Base-by-base conservation (phyloP, 2,329 filamentous ascomycete species). In the Colletotrichum sp. region DNA sequence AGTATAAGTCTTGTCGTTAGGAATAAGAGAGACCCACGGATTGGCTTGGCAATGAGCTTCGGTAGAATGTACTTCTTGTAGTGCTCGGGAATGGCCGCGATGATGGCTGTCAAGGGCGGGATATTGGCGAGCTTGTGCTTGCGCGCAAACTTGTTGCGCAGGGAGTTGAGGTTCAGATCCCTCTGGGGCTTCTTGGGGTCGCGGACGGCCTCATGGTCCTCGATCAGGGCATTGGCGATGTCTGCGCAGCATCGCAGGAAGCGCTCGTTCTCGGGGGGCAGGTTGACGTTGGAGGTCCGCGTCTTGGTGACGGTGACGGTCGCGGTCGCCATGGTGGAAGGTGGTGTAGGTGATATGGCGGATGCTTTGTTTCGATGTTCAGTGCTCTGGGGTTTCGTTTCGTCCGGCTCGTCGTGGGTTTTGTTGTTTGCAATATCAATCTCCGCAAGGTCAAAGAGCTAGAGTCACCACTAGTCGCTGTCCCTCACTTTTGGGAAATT, bases 51-150 rank as follows among this genome's bases (percentile, higher is more conserved):
- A 80, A 99, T 96, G 77, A 99, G 89, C 86, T 98, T 98, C 24
- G 96, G 97, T 77, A 98, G 87, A 77, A 99, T 98, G 82, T 98
- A 98, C 87, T 98, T 99, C 89, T 98, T 99, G 88, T 98, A 98
- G 84, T 98, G 96, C 83, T 99, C 97, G n/a, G 97, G 97, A 43
- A 99, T 96, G 12, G 97, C 97, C 70, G 97, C 95, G 82, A 99
- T 98, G 82, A 99, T 99, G 76, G 97, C 96, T 10, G 96, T 98
- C 78, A 99, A 88, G 30, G 97, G 95, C 36, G 97, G 97, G 79
- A 98, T 95, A 77, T 92, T 95, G 84, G 92, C 94, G 76, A 99
- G 88, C 83, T 93, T 94, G 87, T 98, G 96, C 87, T 98, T 98
- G 87, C 97, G 98, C 61, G 97, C 92, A 77, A 98, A 92, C 82